Base-by-base conservation (phyloP, 1,139 yeast species). In the Suhomyces taliae region DNA sequence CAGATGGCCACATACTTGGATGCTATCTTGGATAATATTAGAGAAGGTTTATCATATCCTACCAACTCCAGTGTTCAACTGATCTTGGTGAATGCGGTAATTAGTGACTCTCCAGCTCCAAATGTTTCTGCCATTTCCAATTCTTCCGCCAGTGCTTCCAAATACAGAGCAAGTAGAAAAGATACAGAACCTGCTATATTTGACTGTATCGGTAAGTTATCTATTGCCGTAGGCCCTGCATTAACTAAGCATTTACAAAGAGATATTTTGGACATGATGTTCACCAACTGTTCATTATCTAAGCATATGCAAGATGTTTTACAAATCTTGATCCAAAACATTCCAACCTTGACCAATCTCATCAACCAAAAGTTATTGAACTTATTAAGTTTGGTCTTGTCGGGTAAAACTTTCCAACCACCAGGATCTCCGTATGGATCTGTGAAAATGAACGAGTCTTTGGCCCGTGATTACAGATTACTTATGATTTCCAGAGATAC, bases 171-270 rank as follows among this genome's bases (percentile, higher is more conserved):
- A 43, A 72, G 74, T 34, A 76, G 87, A 53, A 85, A 82, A 58
- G 93, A 87, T 44, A 85, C 88, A 38, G 96, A 90, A 55, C 87
- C 90, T 0, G 91, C 97, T 0, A 83, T 93, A 24, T 93, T 91
- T 58, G 90, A 87, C 56, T 93, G 98, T 62, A 79, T 93, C 43
- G 90, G 95, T 0, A 87, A 89, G 67, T 71, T 93, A 41, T 91
- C 97, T 0, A 78, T 80, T 26, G 95, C 98, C 0, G 90, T 91
- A 10, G 98, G 97, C 0, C 96, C 97, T n/a, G 96, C 97, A 1
- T 73, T 93, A 45, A 87, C 97, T 0, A 91, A 91, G 61, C 93
- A 90, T 61, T 72, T 93, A 51, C 93, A 90, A 54, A 78, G 86
- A 53, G 96, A 90, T 58, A 79, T 91, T 26, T 70, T 93, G 48